Evolutionary conservation across 768 basidiomycete species (phyloP).

Genomic region (Suillus weaverae): DNA sequence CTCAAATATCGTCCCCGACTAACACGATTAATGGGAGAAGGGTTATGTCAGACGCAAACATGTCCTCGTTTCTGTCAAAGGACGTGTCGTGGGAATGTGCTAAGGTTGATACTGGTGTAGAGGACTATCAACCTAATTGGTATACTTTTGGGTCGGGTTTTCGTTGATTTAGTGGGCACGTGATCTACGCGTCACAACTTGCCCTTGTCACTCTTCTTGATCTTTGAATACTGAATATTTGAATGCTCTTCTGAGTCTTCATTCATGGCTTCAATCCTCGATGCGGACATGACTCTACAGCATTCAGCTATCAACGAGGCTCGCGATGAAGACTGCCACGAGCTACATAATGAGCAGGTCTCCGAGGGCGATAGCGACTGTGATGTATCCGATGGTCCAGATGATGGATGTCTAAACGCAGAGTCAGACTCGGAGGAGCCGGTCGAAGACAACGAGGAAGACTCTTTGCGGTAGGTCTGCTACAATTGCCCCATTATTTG

Average conservation of each 20-base stretch:
- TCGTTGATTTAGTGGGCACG: background rate
- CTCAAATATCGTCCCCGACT: no score
- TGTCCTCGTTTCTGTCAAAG: no score
- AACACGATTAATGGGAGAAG: no score
- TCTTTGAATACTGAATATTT: background rate
- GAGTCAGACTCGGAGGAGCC: slow-evolving; percentile 7
- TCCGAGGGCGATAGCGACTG: background rate
- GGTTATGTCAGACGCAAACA: no score
- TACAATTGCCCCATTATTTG: background rate
- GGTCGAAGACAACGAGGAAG: slow-evolving; percentile 16
- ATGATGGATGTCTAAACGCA: no score
- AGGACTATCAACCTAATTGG: no score
- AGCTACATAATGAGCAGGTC: no score
- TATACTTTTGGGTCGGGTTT: no score
- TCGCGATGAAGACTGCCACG: background rate
- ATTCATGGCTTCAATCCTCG: background rate
- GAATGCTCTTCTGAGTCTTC: background rate
- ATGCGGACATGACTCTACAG: background rate
- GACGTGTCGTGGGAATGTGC: no score
- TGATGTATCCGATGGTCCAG: background rate
- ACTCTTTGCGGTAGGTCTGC: slow-evolving; percentile 12
- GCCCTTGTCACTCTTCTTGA: background rate
- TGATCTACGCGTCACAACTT: slow-evolving; percentile 1
- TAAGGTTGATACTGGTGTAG: no score
- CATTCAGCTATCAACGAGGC: background rate